phyloP scores from a whole-genome alignment of 2,329 filamentous ascomycete species.

The Grosmannia penicillata region DNA sequence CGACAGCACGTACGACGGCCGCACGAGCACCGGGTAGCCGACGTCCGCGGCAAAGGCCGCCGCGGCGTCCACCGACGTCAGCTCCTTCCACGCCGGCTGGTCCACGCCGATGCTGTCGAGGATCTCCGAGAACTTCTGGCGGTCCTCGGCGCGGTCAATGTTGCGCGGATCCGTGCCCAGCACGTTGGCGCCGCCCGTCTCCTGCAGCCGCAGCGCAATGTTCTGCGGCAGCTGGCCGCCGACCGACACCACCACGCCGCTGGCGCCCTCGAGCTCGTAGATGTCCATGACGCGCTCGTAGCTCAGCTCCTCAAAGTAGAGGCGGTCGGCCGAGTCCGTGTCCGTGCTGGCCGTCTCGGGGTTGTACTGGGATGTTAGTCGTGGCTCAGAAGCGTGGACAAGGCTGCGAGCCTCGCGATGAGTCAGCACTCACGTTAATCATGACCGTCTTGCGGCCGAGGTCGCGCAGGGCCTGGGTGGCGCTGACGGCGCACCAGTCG shows the following conservation, averaged over 20 bases:
- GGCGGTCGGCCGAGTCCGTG: conserved; percentile 74
- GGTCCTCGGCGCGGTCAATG: conserved; percentile 95
- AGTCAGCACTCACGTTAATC: conserved; percentile 71
- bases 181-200: conserved; percentile 76
- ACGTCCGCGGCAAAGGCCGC: conserved; percentile 73
- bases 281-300: conserved; percentile 99
- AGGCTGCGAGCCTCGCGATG: no score
- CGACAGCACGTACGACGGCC: conserved; percentile 89
- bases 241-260: conserved; percentile 85
- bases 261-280: conserved; percentile 77
- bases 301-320: conserved; percentile 94
- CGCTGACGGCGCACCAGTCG: conserved; percentile 94
- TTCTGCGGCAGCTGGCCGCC: conserved; percentile 96
- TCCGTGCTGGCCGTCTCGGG: conserved; percentile 74
- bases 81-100: conserved; percentile 95
- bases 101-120: conserved; percentile 93
- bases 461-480: conserved; percentile 64
- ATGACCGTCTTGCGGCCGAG: conserved; percentile 96
- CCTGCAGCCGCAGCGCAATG: conserved; percentile 86
- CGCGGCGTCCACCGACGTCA: conserved; percentile 80
- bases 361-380: conserved; percentile 35
- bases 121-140: conserved; percentile 96
- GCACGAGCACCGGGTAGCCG: conserved; percentile 86
- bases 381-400: not conserved
- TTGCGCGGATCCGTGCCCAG: conserved; percentile 86